Base-by-base conservation (phyloP, 345 rosid genomes). In the Psidium friedrichsthalianum region DNA sequence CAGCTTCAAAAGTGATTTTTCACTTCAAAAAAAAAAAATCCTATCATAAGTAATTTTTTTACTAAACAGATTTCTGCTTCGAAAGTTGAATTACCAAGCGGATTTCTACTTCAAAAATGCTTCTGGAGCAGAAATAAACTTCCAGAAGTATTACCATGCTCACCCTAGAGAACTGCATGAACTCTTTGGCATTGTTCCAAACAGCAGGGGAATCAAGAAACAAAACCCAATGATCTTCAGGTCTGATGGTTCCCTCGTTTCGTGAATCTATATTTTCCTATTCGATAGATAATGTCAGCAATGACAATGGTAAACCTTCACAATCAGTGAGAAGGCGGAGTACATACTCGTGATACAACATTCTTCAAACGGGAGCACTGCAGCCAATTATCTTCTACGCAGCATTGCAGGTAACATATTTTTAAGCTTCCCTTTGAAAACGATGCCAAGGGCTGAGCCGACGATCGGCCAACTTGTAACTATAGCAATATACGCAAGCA, bases 401-500 rank as follows among this genome's bases (percentile, higher is more conserved):
- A 55, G 85, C 42, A 82, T 61, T 24, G 90, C 89, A 32, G 85
- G 52, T 14, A 54, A 74, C 59, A 56, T 86, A 21, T 59, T 89
- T 59, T 82, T 89, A 15, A 51, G 88, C 92, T 92, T 95, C 90
- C 92, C 91, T 85, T 92, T 88, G 61, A 87, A 87, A 86, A 93
- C 29, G 64, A 90, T 54, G 74, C 83, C 84, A 29, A 95, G 55
- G 51, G 88, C 89, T 59, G 94, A 88, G 16, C 96, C 94, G 21
- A 94, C 87, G 74, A 93, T 54, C 25, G 98, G 98, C 91, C 95
- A 93, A 82, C 95, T 89, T 55, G 95, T 89, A 40, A 90, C 83
- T 36, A 94, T 25, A 15, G 97, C 95, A 87, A 94, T 80, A 86
- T 91, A 93, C 69, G 88, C 92, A 58, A 95, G 92, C 87, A 90